Conservation (phyloP, 78 protist genomes). For the Chrysochromulina parva region DNA sequence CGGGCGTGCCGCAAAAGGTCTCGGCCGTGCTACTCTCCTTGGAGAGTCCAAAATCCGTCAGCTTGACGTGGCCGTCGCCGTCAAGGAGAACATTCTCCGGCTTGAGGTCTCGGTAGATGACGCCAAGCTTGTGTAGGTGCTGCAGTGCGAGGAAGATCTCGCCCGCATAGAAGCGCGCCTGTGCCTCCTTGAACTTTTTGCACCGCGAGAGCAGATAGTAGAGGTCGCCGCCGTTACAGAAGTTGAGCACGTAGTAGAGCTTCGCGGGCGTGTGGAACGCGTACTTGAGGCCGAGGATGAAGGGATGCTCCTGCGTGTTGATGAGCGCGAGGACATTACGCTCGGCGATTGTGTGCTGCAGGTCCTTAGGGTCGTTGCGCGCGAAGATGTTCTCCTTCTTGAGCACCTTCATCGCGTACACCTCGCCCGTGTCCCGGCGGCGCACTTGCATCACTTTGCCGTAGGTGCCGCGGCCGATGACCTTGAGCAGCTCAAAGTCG, state of each 20-base stretch:
- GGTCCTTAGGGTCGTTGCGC: slow-evolving; percentile 17
- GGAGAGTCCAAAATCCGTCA: slow-evolving; percentile 1
- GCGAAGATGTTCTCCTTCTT: slow-evolving; percentile 66
- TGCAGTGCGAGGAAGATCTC: slow-evolving; percentile 8
- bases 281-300: slow-evolving; percentile 2
- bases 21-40: slow-evolving; percentile 9
- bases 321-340: slow-evolving; percentile 3
- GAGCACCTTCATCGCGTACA: slow-evolving; percentile 87
- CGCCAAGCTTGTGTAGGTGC: neutral
- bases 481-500: slow-evolving; percentile 32
- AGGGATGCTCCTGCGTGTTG: neutral
- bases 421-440: slow-evolving; percentile 62
- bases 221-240: slow-evolving; percentile 21
- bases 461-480: slow-evolving; percentile 23
- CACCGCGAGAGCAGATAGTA: slow-evolving; percentile 10
- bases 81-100: slow-evolving; percentile 18
- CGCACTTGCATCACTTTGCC: slow-evolving; percentile 72
- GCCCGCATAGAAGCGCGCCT: slow-evolving; percentile 5
- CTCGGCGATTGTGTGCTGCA: slow-evolving; percentile 21
- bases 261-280: slow-evolving; percentile 7
- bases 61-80: slow-evolving; percentile 16
- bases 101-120: slow-evolving; percentile 26
- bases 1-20: slow-evolving; percentile 13
- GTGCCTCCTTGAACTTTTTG: neutral
- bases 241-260: slow-evolving; percentile 11